Percentiles rank a stretch among this genome's conserved stretches.
phyloP scores from a whole-genome alignment of 2,329 filamentous ascomycete species.

The Exophiala mesophila region DNA sequence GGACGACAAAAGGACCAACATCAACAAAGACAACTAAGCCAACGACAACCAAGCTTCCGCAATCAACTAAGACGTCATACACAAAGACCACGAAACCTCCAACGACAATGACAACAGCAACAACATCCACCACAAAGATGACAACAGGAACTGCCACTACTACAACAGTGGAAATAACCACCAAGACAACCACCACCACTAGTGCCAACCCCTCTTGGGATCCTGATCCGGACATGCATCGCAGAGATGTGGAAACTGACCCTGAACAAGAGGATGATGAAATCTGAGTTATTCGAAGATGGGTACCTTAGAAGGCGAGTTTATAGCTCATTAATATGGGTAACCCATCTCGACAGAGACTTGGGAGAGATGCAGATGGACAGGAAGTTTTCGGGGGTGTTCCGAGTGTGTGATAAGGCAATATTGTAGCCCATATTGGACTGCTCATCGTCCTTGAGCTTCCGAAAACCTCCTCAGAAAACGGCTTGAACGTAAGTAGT shows the following conservation, averaged over 20 bases:
- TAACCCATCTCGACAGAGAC: no score
- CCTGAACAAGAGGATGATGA: background rate
- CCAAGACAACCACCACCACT: conserved; percentile 7
- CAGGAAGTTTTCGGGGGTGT: no score
- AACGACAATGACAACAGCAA: background rate
- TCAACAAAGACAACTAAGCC: background rate
- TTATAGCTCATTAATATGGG: no score
- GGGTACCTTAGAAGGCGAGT: no score
- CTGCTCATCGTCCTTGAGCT: no score
- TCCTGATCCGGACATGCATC: conserved; percentile 3
- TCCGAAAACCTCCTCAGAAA: no score
- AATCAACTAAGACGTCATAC: background rate
- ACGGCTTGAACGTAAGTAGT: no score
- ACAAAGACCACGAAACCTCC: background rate
- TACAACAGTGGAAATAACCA: background rate
- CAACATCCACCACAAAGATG: background rate
- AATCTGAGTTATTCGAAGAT: no score
- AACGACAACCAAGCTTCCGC: background rate
- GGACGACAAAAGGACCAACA: background rate
- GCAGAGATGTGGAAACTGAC: background rate
- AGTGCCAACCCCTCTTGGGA: conserved; percentile 4
- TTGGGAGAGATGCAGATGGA: no score
- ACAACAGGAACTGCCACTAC: background rate
- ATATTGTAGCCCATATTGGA: no score
- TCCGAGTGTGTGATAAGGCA: no score